phyloP scores from a whole-genome alignment of 2,329 filamentous ascomycete species.

The Scytalidium lignicola region DNA sequence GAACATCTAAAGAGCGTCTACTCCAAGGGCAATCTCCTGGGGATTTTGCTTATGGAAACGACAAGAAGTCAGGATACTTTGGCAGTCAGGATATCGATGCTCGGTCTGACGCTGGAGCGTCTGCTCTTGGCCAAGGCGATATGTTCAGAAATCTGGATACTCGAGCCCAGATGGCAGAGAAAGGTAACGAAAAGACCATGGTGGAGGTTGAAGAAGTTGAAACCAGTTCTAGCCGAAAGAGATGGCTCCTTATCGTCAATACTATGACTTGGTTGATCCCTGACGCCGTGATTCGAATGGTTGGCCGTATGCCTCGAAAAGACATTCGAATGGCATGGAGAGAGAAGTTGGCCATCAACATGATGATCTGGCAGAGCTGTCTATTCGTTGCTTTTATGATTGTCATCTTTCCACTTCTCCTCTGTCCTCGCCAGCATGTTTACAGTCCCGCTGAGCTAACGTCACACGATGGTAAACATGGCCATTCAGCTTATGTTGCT shows the following conservation, averaged over 20 bases:
- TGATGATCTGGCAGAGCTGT: constrained; percentile 92
- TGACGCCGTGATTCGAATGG: constrained; percentile 69
- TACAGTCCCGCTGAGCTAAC: constrained; percentile 75
- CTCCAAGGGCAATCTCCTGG: constrained; percentile 50
- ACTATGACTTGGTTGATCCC: constrained; percentile 82
- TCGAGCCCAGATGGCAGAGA: constrained; percentile 88
- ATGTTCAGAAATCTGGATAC: constrained; percentile 99
- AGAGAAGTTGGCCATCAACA: constrained; percentile 96
- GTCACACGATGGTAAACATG: constrained; percentile 65
- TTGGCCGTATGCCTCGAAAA: constrained; percentile 85
- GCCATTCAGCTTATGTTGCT: constrained; percentile 61
- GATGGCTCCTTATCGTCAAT: constrained; percentile 85
- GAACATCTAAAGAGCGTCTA: constrained; percentile 57
- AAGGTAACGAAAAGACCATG: constrained; percentile 85
- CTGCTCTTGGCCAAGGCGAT: constrained; percentile 86
- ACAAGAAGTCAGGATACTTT: constrained; percentile 79
- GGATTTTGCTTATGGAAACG: constrained; percentile 61
- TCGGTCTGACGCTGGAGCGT: constrained; percentile 85
- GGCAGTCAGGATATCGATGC: constrained; percentile 66
- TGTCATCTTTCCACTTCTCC: constrained; percentile 76
- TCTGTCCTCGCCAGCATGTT: constrained; percentile 89
- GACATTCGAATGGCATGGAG: constrained; percentile 92
- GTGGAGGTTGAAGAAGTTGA: constrained; percentile 83
- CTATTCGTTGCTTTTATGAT: constrained; percentile 80
- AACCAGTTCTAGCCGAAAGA: constrained; percentile 74